Conservation (phyloP, 441 rosid species). For the Erodium moschatum region DNA sequence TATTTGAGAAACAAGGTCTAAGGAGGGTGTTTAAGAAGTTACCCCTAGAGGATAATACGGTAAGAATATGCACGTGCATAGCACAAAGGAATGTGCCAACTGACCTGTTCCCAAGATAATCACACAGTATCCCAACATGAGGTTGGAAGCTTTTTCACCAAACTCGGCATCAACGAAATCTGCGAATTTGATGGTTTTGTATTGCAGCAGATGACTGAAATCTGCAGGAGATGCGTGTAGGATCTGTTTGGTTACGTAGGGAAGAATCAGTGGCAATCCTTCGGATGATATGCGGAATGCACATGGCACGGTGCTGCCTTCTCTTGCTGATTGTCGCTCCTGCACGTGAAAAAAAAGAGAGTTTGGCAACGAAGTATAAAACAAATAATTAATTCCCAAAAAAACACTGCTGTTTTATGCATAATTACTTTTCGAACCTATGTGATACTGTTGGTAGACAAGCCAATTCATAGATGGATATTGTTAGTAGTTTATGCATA, state of each 20-base stretch:
- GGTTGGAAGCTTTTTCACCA: slow-evolving; percentile 58
- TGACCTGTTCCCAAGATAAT: slow-evolving; percentile 59
- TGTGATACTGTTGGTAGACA: too few species aligned
- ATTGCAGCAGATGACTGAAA: slow-evolving; percentile 71
- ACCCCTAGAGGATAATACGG: too few species aligned
- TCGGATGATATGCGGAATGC: slow-evolving; percentile 85
- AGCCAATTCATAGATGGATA: too few species aligned
- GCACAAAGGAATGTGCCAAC: slow-evolving; percentile 8
- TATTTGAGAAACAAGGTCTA: too few species aligned
- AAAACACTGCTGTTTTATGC: too few species aligned
- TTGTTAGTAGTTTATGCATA: too few species aligned
- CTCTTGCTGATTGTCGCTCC: slow-evolving; percentile 86
- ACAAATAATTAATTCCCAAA: background rate
- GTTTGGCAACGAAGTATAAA: background rate
- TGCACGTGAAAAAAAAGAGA: slow-evolving; percentile 19
- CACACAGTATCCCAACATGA: slow-evolving; percentile 78
- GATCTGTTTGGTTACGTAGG: slow-evolving; percentile 74
- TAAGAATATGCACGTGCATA: too few species aligned
- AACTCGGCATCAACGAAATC: slow-evolving; percentile 62
- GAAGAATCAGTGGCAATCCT: slow-evolving; percentile 82
- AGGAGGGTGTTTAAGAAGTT: too few species aligned
- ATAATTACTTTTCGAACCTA: too few species aligned
- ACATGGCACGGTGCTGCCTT: slow-evolving; percentile 60
- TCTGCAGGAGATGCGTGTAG: slow-evolving; percentile 51
- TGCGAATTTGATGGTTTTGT: slow-evolving; percentile 59